phyloP scores from a whole-genome alignment of 176 grass and related monocot species.

The Cenchrus americanus region DNA sequence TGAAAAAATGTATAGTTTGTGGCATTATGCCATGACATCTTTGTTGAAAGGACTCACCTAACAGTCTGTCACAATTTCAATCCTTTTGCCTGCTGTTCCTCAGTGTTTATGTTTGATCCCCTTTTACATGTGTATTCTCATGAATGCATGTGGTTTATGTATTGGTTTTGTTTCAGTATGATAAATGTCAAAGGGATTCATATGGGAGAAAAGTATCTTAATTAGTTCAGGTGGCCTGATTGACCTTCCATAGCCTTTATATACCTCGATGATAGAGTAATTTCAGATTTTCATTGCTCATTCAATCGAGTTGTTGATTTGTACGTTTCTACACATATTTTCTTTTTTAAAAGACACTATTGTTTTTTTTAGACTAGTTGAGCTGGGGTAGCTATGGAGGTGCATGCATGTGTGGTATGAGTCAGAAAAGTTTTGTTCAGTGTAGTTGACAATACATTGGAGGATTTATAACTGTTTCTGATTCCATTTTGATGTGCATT shows the following conservation, averaged over 20 bases:
- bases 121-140: not conserved
- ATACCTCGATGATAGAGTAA: not conserved
- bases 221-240: slow-evolving; percentile 14
- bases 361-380: slow-evolving; percentile 4
- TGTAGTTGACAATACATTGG: slow-evolving; percentile 26
- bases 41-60: not conserved
- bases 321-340: not conserved
- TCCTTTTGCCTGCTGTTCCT: not conserved
- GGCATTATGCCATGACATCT: slow-evolving; percentile 2
- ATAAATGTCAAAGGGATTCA: not conserved
- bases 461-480: not conserved
- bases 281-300: not conserved
- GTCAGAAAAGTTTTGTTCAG: not conserved
- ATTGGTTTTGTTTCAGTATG: slow-evolving; percentile 11
- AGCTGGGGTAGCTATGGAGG: not conserved
- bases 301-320: slow-evolving; percentile 22
- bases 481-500: not conserved
- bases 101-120: slow-evolving; percentile 14
- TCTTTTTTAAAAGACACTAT: not conserved
- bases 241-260: not conserved
- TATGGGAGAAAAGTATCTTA: not conserved
- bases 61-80: not conserved
- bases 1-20: slow-evolving; percentile 12
- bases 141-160: slow-evolving; percentile 7
- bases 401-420: slow-evolving; percentile 7